Base-by-base conservation (phyloP, 2,329 filamentous ascomycete genomes). In the Ophiostoma triangulosporum region DNA sequence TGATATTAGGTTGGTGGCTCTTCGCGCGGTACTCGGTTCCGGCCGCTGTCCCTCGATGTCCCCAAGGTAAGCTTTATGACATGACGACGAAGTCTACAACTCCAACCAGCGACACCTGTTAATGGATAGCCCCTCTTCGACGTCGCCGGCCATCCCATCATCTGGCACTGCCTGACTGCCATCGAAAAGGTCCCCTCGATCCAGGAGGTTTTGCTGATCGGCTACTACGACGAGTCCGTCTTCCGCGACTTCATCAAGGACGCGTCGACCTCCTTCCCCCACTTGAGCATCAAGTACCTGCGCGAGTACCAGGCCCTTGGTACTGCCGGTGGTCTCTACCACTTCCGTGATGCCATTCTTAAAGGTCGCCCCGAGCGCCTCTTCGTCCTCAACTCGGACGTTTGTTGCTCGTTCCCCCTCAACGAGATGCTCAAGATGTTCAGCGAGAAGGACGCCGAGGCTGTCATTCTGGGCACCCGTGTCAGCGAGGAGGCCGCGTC, bases 201-300 rank as follows among this genome's bases (percentile, higher is more conserved):
- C 69, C 87, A 89, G 66, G 93, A 98, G 71, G 91, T 98, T 63
- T 90, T 93, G 74, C 84, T 98, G 65, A 94, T 98, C 65, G 93
- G 93, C 65, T 98, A 98, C 80, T 98, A 97, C 70, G 93, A 98
- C 68, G 93, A 97, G 73, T 79, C 81, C 45, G 88, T 97, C 64
- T 96, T 97, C 79, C 86, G 89, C 64, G 90, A 96, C 71, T 97
- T 97, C 73, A 95, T 97, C 75, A 95, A 95, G 71, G 86, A 95
- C 66, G 81, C 89, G 57, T 76, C 82, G 57, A 80, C 80, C 68
- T 85, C 88, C 66, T 95, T 95, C 73, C 88, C 90, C 52, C 80
- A 88, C 65, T 81, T 97, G 63, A 82, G 83, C 63, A 88, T 97
- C 72, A 88, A 90, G 69, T 98, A 98, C 73, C 81, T 98, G 52